Evolutionary conservation across 495 filamentous ascomycete genomes (phyloP).

Genomic region (Podospora tetraspora): DNA sequence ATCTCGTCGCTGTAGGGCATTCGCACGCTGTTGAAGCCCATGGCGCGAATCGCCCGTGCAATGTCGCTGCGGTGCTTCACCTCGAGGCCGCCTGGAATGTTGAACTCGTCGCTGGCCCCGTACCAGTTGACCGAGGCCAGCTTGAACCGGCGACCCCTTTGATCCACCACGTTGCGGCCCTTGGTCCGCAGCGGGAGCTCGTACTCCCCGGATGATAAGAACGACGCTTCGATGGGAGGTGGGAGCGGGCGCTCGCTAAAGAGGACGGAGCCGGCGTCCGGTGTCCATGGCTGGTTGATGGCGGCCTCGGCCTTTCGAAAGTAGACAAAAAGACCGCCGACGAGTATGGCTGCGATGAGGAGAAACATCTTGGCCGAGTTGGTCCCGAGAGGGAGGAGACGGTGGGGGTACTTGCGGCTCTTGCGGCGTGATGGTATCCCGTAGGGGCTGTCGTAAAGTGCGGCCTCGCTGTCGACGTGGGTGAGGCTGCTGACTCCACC

Average conservation of each 20-base stretch:
- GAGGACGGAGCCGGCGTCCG: constrained; percentile 33
- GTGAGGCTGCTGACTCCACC: not conserved
- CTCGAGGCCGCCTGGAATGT: constrained; percentile 56
- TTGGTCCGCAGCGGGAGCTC: constrained; percentile 46
- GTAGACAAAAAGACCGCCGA: constrained; percentile 35
- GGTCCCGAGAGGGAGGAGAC: constrained; percentile 7
- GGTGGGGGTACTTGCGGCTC: not conserved
- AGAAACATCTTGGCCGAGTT: constrained; percentile 28
- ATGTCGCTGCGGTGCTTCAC: constrained; percentile 52
- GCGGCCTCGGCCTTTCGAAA: constrained; percentile 38
- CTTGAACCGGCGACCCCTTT: constrained; percentile 46
- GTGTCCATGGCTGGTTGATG: constrained; percentile 38
- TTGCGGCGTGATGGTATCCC: constrained; percentile 1
- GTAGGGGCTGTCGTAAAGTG: constrained; percentile 1
- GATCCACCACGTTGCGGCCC: constrained; percentile 53
- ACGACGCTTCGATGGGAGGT: constrained; percentile 33
- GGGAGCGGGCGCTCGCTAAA: constrained; percentile 41
- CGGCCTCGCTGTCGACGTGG: not conserved
- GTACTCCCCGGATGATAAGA: constrained; percentile 34
- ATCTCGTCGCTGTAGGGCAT: constrained; percentile 59
- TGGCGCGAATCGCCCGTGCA: constrained; percentile 42
- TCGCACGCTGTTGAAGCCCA: constrained; percentile 61
- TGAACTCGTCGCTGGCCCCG: constrained; percentile 54
- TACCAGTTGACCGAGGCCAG: constrained; percentile 60
- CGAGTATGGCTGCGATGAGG: constrained; percentile 26